Conservation (phyloP, 179 eudicot species). For the Beta corolliflora region DNA sequence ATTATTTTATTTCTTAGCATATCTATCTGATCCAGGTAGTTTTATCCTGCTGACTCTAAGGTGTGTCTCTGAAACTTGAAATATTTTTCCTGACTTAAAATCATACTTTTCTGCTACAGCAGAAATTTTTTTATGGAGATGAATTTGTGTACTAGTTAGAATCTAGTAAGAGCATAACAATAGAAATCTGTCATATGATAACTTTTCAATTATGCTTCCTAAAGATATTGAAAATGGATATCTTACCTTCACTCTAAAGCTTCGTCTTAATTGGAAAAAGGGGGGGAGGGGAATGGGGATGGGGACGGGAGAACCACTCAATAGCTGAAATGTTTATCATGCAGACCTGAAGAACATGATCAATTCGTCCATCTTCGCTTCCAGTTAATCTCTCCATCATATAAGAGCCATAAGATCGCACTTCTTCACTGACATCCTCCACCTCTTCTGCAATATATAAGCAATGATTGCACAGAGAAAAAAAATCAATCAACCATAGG, state of each 20-base stretch:
- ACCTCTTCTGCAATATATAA: conserved; percentile 49
- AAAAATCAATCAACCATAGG: background rate
- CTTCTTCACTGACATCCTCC: conserved; percentile 50
- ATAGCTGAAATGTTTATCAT: background rate
- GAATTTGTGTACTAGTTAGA: background rate
- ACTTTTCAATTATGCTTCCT: background rate
- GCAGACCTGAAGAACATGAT: conserved; percentile 91
- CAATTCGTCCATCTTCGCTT: conserved; percentile 74
- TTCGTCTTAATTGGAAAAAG: background rate
- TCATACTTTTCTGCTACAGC: background rate
- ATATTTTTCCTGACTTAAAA: background rate
- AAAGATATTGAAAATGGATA: background rate
- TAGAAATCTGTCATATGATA: background rate
- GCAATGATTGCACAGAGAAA: conserved; percentile 2
- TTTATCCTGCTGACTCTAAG: background rate
- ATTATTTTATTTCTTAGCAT: too few species aligned
- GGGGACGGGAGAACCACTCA: background rate
- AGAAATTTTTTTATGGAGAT: background rate
- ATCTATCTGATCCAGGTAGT: background rate
- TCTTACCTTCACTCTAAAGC: background rate
- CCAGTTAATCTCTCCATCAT: conserved; percentile 94
- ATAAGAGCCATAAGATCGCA: conserved; percentile 76
- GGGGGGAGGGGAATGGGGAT: background rate
- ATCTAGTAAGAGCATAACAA: background rate
- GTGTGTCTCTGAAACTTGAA: background rate